phyloP scores from a whole-genome alignment of 345 rosid species.

The Lepidium aucheri region DNA sequence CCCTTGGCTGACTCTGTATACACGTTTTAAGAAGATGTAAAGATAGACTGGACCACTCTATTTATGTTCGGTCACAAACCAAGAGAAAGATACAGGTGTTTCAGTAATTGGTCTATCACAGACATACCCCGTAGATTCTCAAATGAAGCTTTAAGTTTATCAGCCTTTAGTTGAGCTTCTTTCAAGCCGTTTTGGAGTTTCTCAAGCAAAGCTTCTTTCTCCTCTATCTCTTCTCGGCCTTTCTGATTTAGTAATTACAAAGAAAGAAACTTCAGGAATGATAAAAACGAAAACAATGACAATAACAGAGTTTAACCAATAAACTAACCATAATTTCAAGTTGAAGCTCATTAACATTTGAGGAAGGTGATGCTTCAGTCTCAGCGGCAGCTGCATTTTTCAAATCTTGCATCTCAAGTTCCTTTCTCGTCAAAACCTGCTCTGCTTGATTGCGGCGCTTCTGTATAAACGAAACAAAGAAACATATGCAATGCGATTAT shows the following conservation, averaged over 20 bases:
- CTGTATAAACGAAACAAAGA: constrained; percentile 33
- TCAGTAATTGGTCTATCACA: not conserved
- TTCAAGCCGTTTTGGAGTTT: constrained; percentile 33
- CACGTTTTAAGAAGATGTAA: not conserved
- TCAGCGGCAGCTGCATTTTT: constrained; percentile 46
- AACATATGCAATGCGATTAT: not conserved
- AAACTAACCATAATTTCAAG: constrained; percentile 74
- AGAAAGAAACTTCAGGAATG: not conserved
- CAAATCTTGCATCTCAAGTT: constrained; percentile 48
- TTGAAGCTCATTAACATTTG: constrained; percentile 67
- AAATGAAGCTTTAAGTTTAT: constrained; percentile 46
- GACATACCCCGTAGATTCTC: constrained; percentile 63
- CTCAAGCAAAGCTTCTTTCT: constrained; percentile 44
- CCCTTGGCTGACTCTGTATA: constrained; percentile 62
- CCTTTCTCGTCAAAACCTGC: constrained; percentile 38
- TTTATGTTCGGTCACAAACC: not conserved
- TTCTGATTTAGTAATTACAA: constrained; percentile 30
- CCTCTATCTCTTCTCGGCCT: constrained; percentile 41
- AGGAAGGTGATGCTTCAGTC: constrained; percentile 33
- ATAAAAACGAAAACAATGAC: not conserved
- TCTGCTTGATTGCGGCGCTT: constrained; percentile 45
- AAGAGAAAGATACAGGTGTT: not conserved
- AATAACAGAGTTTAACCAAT: not conserved
- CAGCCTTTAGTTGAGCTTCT: constrained; percentile 55
- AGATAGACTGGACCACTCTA: not conserved